A percentile compares a stretch with the other conserved stretches of the same genome.
phyloP scores from a whole-genome alignment of 2,329 filamentous ascomycete genomes.

The Trichoderma sp. region DNA sequence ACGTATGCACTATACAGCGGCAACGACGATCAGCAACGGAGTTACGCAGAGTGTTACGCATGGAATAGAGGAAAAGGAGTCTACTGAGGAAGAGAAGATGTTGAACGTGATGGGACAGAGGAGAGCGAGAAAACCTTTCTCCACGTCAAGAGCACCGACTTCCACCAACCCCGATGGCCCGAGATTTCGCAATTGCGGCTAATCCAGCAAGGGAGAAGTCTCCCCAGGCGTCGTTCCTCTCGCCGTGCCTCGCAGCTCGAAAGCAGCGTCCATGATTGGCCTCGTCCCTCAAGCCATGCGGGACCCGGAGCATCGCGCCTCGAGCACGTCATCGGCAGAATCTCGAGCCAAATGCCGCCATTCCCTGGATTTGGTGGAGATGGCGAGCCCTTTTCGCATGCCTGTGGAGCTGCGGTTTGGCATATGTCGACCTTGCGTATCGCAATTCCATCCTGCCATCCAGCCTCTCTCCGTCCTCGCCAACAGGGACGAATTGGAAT shows the following conservation, averaged over 20 bases:
- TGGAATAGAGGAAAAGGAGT: not conserved
- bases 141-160: conserved; percentile 18
- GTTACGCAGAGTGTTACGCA: not conserved
- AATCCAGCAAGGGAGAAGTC: conserved; percentile 1
- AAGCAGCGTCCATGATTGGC: conserved; percentile 34
- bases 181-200: conserved; percentile 30
- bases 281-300: conserved; percentile 32
- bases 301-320: conserved; percentile 35
- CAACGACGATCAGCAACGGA: not conserved
- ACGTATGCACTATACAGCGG: not conserved
- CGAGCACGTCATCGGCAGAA: conserved; percentile 40
- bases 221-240: not conserved
- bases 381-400: not conserved
- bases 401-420: conserved; percentile 10
- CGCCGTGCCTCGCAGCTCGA: not conserved
- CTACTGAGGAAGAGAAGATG: no score
- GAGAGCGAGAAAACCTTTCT: not conserved
- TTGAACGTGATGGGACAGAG: no score
- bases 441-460: no score
- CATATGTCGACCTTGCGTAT: no score
- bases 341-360: conserved; percentile 27
- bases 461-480: no score
- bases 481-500: not conserved
- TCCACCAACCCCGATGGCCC: conserved; percentile 29
- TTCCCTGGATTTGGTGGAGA: conserved; percentile 8